These are phyloP conservation scores for Naegleria fowleri DNA, from an alignment of 208 protist genomes.

Conservation along the genomic window DNA sequence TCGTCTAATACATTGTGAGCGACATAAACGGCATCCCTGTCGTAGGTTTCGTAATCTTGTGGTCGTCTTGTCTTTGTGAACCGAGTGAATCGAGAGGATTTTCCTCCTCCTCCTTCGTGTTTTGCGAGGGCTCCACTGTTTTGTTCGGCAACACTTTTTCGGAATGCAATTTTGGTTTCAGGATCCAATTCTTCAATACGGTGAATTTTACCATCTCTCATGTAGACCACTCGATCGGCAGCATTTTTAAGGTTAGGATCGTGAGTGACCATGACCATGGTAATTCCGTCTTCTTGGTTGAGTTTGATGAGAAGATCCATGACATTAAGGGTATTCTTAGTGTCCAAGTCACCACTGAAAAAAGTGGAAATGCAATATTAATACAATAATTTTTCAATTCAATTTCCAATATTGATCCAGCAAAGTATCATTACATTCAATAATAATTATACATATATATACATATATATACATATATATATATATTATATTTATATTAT, in stretches of 20 bases:
- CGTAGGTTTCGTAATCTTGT: conserved; percentile 20
- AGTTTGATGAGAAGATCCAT: conserved; percentile 82
- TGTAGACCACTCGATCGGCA: conserved; percentile 79
- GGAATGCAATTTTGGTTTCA: conserved; percentile 35
- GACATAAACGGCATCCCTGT: not conserved
- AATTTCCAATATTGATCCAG: too few species aligned
- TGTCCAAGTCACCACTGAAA: conserved; percentile 81
- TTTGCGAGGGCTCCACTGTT: not conserved
- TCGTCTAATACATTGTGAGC: not conserved
- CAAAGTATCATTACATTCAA: too few species aligned
- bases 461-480: too few species aligned
- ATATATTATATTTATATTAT: too few species aligned
- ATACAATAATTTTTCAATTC: too few species aligned
- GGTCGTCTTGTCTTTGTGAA: not conserved
- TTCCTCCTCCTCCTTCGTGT: not conserved
- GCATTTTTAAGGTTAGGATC: conserved; percentile 89
- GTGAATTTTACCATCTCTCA: conserved; percentile 85
- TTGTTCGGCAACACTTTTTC: not conserved
- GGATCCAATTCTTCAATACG: conserved; percentile 51
- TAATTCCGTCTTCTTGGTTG: conserved; percentile 75
- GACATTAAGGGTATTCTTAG: conserved; percentile 82
- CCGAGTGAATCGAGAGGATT: not conserved
- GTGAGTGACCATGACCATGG: conserved; percentile 95
- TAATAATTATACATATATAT: too few species aligned
- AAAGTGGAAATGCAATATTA: too few species aligned